These are phyloP conservation scores for Epichloe sylvatica DNA, from an alignment of 2,329 filamentous ascomycete genomes.

Conservation along the genomic window DNA sequence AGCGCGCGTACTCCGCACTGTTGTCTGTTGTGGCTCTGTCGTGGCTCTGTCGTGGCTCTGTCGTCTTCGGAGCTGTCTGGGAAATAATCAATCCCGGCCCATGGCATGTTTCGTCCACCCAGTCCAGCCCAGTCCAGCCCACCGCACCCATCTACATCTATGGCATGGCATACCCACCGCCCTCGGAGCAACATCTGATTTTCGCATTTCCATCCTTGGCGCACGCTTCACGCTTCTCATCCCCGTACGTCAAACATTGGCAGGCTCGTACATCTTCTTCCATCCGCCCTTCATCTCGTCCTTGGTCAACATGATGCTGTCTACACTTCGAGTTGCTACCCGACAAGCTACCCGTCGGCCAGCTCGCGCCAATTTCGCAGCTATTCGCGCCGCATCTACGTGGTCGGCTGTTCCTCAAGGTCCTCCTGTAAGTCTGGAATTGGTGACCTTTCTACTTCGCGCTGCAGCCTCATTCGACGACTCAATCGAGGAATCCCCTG, in stretches of 20 bases:
- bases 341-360: constrained; percentile 32
- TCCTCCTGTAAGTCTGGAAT: constrained; percentile 61
- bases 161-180: neutral
- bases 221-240: neutral
- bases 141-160: too few relatives aligned
- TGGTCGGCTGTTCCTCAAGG: constrained; percentile 89
- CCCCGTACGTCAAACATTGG: neutral
- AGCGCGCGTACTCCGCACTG: too few relatives aligned
- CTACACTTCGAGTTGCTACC: constrained; percentile 38
- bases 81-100: too few relatives aligned
- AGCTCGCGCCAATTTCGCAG: constrained; percentile 26
- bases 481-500: neutral
- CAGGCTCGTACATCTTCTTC: neutral
- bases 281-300: constrained; percentile 1
- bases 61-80: too few relatives aligned
- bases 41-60: too few relatives aligned
- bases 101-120: too few relatives aligned
- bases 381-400: constrained; percentile 52
- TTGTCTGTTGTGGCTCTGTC: too few relatives aligned
- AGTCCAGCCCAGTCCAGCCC: neutral
- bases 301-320: constrained; percentile 37
- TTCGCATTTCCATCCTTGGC: neutral
- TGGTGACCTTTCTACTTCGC: neutral
- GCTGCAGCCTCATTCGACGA: neutral
- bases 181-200: constrained; percentile 1